Base-by-base conservation (phyloP, 2,329 filamentous ascomycete species). In the Colletotrichum trifolii region DNA sequence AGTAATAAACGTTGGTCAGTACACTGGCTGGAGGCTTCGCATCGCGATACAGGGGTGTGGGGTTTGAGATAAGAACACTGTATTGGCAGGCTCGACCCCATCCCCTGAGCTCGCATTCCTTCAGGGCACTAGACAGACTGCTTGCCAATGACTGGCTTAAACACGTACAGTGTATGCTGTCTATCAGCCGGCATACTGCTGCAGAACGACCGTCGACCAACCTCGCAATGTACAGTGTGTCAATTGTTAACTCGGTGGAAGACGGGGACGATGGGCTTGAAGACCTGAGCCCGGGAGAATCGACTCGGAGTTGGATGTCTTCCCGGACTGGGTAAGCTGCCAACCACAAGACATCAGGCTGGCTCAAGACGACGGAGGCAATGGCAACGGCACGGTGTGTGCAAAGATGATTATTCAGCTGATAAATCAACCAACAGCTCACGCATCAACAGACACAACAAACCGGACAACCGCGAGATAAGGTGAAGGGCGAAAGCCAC, bases 211-310 rank as follows among this genome's bases (percentile, higher is more conserved):
- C 12, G 36, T 36, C 8, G 17, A 46, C 43, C 17, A 35, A 33
- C 15, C 12, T 50, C 45, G 36, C 55, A 58, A 34, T 47, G 46
- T 54, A 64, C 56, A 60, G 56, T 55, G 45, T 54, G 59, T 15
- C 47, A 25, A 45, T 11, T 45, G 34, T 40, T 35, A 38, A 17
- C 36, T 57, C 38, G 54, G 49, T 17, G 25, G 17, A 48, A 40
- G 15, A 47, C 8, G 42, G 34, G 9, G 40, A 10, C 42, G 15
- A 17, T 17, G 17, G 17, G 17, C 17, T 17, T 17, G 17, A 17
- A 17, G 17, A 17, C 17, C 17, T 17, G 17, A 3, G 17, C 2
- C 17, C 17, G 17, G 17, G 17, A 17, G 17, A 17, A 17, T 17
- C 17, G 17, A 17, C 17, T 17, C 17, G 17, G 17, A 17, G 17